Conservation (phyloP, 2,329 filamentous ascomycete species). For the Lachnellula subtilissima region DNA sequence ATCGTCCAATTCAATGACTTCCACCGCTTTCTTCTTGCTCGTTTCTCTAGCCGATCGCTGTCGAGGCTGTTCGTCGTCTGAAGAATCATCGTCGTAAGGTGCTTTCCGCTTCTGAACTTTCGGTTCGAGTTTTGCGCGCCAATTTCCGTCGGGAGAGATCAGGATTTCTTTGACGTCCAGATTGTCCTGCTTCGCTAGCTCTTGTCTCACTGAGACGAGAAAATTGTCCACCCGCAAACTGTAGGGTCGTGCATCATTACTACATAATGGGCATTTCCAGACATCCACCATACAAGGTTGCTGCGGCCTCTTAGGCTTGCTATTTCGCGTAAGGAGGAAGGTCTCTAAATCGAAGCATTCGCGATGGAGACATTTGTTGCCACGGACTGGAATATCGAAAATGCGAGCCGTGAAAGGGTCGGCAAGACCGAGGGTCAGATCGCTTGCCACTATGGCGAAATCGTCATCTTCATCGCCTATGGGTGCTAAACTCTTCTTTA, state of each 20-base stretch:
- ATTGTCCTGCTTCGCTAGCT: conserved; percentile 46
- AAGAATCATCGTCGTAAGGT: conserved; percentile 14
- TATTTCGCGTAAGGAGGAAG: conserved; percentile 64
- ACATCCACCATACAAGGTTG: conserved; percentile 59
- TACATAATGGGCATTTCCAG: conserved; percentile 87
- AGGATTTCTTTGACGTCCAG: conserved; percentile 55
- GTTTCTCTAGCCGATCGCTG: background rate
- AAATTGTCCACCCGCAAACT: conserved; percentile 71
- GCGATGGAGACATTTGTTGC: conserved; percentile 64
- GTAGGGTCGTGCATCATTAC: conserved; percentile 68
- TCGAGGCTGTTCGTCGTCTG: conserved; percentile 4
- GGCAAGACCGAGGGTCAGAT: conserved; percentile 57
- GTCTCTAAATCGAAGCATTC: conserved; percentile 89
- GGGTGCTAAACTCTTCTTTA: conserved; percentile 47
- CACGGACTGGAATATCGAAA: conserved; percentile 68
- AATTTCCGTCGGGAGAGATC: conserved; percentile 59
- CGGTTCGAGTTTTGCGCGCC: conserved; percentile 48
- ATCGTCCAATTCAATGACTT: conserved; percentile 28
- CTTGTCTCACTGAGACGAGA: conserved; percentile 55
- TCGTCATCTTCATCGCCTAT: conserved; percentile 54
- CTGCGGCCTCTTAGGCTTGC: conserved; percentile 39
- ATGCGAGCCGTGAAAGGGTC: conserved; percentile 64
- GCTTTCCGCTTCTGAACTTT: conserved; percentile 16
- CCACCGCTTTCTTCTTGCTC: conserved; percentile 8
- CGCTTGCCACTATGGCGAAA: conserved; percentile 51